These are phyloP conservation scores for Trametes versicolor DNA, from an alignment of 1,284 basidiomycete species.

Conservation along the genomic window DNA sequence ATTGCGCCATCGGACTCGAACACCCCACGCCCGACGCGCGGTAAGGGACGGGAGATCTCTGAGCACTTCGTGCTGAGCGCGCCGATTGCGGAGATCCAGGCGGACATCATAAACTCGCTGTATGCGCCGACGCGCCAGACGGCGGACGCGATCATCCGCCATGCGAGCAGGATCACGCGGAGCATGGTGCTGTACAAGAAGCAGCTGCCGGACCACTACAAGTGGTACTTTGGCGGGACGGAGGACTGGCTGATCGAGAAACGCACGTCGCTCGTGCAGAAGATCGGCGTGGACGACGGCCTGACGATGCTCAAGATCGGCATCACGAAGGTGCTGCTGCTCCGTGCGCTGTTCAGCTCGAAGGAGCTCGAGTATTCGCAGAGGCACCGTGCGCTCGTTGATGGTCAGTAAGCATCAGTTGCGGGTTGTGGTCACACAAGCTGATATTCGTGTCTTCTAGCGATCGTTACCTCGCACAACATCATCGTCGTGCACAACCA, in stretches of 20 bases:
- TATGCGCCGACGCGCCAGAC: conserved; percentile 76
- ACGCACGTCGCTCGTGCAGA: conserved; percentile 70
- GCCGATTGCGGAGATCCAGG: conserved; percentile 81
- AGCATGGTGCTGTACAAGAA: conserved; percentile 74
- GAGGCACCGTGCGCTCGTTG: conserved; percentile 73
- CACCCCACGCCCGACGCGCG: conserved; percentile 71
- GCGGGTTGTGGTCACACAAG: conserved; percentile 9
- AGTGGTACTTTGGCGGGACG: conserved; percentile 76
- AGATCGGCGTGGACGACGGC: conserved; percentile 80
- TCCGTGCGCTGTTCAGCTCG: conserved; percentile 79
- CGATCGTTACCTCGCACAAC: conserved; percentile 85
- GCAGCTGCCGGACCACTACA: conserved; percentile 73
- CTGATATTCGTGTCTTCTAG: conserved; percentile 48
- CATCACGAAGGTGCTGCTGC: conserved; percentile 78
- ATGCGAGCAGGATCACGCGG: conserved; percentile 80
- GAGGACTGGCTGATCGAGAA: conserved; percentile 74
- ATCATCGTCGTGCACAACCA: conserved; percentile 83
- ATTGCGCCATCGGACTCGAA: conserved; percentile 82
- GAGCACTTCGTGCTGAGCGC: conserved; percentile 79
- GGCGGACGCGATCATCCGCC: conserved; percentile 73
- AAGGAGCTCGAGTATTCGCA: conserved; percentile 72
- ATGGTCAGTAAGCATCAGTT: conserved; percentile 59
- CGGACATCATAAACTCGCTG: conserved; percentile 84
- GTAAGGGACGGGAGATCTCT: conserved; percentile 59
- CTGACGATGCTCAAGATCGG: conserved; percentile 82